A percentile compares a stretch with the other conserved stretches of the same genome.
These are phyloP conservation scores for Leonotis leonurus DNA, from an alignment of 257 asterid genomes.

Conservation along the genomic window DNA sequence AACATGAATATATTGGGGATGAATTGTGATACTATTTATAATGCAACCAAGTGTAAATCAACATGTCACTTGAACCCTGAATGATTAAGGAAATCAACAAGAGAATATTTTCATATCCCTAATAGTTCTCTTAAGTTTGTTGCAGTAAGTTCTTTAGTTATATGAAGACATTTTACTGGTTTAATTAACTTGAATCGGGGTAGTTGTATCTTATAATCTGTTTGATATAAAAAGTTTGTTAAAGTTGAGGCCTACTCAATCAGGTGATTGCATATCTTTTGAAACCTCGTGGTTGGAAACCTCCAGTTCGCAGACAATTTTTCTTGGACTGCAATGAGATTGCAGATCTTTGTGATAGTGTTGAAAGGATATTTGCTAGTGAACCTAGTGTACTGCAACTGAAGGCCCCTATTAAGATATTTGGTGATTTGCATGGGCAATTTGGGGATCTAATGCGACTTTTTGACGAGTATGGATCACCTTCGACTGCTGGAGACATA, in stretches of 20 bases:
- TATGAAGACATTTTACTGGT: constrained; percentile 4
- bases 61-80: no score
- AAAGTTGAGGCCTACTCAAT: constrained; percentile 9
- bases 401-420: constrained; percentile 93
- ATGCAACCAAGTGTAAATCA: no score
- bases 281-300: constrained; percentile 99
- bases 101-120: neutral
- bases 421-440: constrained; percentile 99
- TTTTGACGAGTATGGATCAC: constrained; percentile 97
- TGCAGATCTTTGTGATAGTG: constrained; percentile 97
- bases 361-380: constrained; percentile 84
- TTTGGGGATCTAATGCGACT: constrained; percentile 99
- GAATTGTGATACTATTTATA: no score
- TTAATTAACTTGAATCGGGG: neutral
- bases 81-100: neutral
- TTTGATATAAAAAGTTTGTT: constrained; percentile 5
- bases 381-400: constrained; percentile 94
- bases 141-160: neutral
- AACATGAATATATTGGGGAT: no score
- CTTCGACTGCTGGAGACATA: constrained; percentile 99
- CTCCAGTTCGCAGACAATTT: constrained; percentile 94
- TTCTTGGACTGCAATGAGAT: constrained; percentile 98
- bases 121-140: neutral
- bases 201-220: neutral
- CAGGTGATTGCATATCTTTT: constrained; percentile 92